Conservation (phyloP, 441 rosid species). For the Raphanus hybrid region DNA sequence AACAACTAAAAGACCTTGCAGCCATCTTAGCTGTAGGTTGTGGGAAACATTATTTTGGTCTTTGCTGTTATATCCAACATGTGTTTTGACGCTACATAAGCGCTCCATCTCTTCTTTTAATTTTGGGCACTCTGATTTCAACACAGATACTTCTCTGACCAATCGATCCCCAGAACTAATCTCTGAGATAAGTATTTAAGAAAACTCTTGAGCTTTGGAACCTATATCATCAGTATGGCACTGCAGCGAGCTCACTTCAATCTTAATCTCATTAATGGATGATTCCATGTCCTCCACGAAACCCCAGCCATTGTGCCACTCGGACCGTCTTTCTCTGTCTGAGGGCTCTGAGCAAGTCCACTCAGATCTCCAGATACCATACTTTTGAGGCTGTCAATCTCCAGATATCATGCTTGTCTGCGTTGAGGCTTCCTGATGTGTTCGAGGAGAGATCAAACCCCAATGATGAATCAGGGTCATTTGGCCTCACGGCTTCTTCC, state of each 20-base stretch:
- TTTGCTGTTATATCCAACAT: constrained; percentile 46
- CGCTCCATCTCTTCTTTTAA: constrained; percentile 75
- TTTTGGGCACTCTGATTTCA: constrained; percentile 81
- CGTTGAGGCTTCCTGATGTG: constrained; percentile 78
- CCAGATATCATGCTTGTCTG: constrained; percentile 94
- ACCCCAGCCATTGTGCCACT: constrained; percentile 68
- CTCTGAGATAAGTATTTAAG: constrained; percentile 82
- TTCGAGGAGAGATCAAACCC: constrained; percentile 95
- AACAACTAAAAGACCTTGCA: constrained; percentile 66
- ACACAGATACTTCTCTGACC: constrained; percentile 72
- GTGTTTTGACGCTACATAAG: constrained; percentile 48
- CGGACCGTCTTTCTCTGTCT: constrained; percentile 65
- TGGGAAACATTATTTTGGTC: constrained; percentile 52
- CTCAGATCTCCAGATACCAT: constrained; percentile 78
- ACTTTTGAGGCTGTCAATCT: constrained; percentile 85
- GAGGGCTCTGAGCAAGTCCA: constrained; percentile 70
- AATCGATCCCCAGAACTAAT: constrained; percentile 85
- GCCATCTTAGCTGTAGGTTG: constrained; percentile 64
- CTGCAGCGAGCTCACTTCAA: constrained; percentile 73
- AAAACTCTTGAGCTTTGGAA: constrained; percentile 66
- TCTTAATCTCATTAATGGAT: constrained; percentile 77
- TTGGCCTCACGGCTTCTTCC: constrained; percentile 59
- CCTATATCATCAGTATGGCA: constrained; percentile 82
- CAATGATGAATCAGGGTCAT: constrained; percentile 64
- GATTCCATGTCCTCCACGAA: constrained; percentile 82